Conservation (phyloP, 2,329 filamentous ascomycete species). For the Albophoma yamanashiensis region DNA sequence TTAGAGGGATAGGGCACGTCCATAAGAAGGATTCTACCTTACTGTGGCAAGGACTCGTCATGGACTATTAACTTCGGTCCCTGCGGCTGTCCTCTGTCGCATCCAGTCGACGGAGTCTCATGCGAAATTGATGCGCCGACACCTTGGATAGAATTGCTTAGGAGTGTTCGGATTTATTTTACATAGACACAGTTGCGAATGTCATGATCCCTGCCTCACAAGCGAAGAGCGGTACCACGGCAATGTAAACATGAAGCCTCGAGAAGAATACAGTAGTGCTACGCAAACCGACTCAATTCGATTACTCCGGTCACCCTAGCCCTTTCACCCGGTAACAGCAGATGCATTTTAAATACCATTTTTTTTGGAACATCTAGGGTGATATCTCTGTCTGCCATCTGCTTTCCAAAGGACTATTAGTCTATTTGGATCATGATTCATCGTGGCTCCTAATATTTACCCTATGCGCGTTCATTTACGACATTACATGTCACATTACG, state of each 20-base stretch:
- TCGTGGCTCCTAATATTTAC: no score
- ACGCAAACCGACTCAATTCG: slow-evolving; percentile 48
- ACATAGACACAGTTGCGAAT: slow-evolving; percentile 57
- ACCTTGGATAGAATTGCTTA: slow-evolving; percentile 61
- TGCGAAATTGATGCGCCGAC: slow-evolving; percentile 61
- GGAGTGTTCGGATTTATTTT: slow-evolving; percentile 57
- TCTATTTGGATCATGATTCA: no score
- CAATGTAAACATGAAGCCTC: slow-evolving; percentile 57
- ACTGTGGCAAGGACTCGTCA: slow-evolving; percentile 56
- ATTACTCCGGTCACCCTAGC: slow-evolving; percentile 63
- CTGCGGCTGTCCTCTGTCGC: slow-evolving; percentile 52
- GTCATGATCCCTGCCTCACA: slow-evolving; percentile 57
- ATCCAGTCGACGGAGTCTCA: slow-evolving; percentile 62
- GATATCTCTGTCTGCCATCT: no score
- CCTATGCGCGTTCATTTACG: no score
- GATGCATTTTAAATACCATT: no score
- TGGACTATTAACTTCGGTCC: slow-evolving; percentile 85
- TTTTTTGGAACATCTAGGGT: no score
- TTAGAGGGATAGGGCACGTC: slow-evolving; percentile 64
- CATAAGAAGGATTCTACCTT: slow-evolving; percentile 57
- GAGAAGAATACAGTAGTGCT: slow-evolving; percentile 60
- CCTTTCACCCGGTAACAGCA: no score
- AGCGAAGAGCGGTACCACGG: slow-evolving; percentile 64
- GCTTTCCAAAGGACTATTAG: no score
- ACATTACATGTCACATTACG: no score